Evolutionary conservation across 441 rosid genomes (phyloP), one percentile per base, ranked within the genome.

Genomic region (Flueggea neowawraea): DNA sequence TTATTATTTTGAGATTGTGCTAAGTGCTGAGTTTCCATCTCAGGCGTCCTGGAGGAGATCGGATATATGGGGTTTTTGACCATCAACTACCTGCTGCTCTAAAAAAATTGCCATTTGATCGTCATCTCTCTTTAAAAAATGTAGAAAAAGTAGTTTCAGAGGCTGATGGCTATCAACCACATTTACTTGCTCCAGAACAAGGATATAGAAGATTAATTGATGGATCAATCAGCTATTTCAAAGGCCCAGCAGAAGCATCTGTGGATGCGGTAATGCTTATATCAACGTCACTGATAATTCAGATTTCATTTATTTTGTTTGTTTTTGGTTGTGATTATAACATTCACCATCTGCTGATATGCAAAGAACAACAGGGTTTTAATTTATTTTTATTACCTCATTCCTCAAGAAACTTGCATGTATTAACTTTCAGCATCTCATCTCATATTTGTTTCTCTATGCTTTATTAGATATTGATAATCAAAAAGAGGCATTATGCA

Each of bases 121-220:
- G 91, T 32, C 97, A 95, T 75, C 91, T 95, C 68, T 90, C 97
- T 41, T 61, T 82, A 57, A 90, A 86, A 82, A 95, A 90, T 87
- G 99, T 95, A 62, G 91, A 88, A 73, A 95, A 83, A 76, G 93
- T 91, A 64, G 98, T 91, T 59, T 90, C 97, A 58, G 87, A 95
- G 78, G 99, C 99, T 60, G 98, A 95, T 81, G 99, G 99, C 74
- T 95, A 95, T 80, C 99, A 95, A 79, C 98, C 99, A 66, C 99
- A 95, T 83, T 78, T 95, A 77, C 90, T 95, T 71, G 99, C 99
- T 74, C 98, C 98, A 60, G 99, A 91, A 64, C 99, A 95, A 83
- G 99, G 97, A 66, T 95, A 95, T 66, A 84, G 97, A 82, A 82
- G 99, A 79, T 92, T 95, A 58, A 95, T 95, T 80, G 98, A 95